A percentile compares a stretch with the other conserved stretches of the same genome.
These are phyloP conservation scores for Fraxinus quadrangulata DNA, from an alignment of 257 asterid species.

Conservation along the genomic window DNA sequence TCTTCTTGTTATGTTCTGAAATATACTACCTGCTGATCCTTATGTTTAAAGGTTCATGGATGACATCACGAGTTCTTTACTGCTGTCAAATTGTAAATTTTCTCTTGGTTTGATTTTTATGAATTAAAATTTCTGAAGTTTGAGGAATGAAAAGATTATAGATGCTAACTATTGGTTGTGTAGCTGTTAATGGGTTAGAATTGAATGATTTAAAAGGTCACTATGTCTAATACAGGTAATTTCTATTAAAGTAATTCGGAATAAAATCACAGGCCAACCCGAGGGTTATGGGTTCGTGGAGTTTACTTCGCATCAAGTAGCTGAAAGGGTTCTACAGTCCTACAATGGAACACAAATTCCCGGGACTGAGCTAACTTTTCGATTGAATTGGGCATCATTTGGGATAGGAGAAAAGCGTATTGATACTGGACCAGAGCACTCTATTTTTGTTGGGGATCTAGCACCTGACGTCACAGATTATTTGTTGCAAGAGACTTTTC, in stretches of 20 bases:
- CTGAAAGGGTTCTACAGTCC: slow-evolving; percentile 81
- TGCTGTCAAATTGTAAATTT: background rate
- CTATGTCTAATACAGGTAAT: slow-evolving; percentile 59
- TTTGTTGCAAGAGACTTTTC: slow-evolving; percentile 90
- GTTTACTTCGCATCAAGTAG: slow-evolving; percentile 75
- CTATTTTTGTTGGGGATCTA: slow-evolving; percentile 96
- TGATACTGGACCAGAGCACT: slow-evolving; percentile 90
- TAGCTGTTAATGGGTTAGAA: slow-evolving; percentile 10
- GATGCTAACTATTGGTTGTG: background rate
- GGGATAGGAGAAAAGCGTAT: slow-evolving; percentile 83
- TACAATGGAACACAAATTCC: slow-evolving; percentile 94
- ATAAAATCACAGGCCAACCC: slow-evolving; percentile 86
- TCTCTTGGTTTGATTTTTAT: background rate
- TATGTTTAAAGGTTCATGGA: background rate
- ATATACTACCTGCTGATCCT: background rate
- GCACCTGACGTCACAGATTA: slow-evolving; percentile 98
- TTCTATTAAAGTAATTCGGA: slow-evolving; percentile 85
- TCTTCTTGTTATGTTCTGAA: background rate
- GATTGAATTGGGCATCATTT: slow-evolving; percentile 98
- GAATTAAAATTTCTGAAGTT: background rate
- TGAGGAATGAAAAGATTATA: slow-evolving; percentile 10
- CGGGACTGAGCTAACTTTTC: slow-evolving; percentile 87
- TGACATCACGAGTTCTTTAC: background rate
- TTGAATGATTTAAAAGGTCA: slow-evolving; percentile 9
- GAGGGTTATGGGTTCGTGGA: slow-evolving; percentile 98